Evolutionary conservation across 2,329 filamentous ascomycete genomes (phyloP), one percentile per base, ranked within the genome.

Genomic region (Whalleya microplaca): DNA sequence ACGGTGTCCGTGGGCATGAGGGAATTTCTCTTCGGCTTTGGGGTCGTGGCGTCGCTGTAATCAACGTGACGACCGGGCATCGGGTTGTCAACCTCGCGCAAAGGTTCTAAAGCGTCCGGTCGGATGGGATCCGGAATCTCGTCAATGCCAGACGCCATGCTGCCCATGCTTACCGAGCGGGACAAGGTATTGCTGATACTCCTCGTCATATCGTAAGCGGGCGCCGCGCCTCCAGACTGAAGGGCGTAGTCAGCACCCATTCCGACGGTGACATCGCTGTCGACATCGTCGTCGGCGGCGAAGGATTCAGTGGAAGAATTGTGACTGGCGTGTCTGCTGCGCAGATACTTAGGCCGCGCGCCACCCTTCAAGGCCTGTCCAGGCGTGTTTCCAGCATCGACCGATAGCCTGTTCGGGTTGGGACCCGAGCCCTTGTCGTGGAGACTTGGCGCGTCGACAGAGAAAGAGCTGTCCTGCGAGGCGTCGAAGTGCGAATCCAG

Each of bases 111-210:
- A 40, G 78, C 81, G 45, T 73, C 75, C 41, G 71, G 69, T 27
- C 69, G 68, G 74, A 75, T 66, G 78, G 63, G 69, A 27, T 82
- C 80, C n/a, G 77, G 73, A 48, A 74, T 73, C 19, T 87, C 84
- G n/a, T 87, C 83, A 45, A 82, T 76, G 0, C 89, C 91, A 4
- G 92, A 96, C 2, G 87, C 89, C 76, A 96, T 92, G 71, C 94
- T 97, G 20, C 92, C 92, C 56, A 97, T 82, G 74, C 93, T 97
- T 59, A 93, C 88, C 10, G 92, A 84, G 21, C 94, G 83, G 19
- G 88, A 87, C 52, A 96, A 78, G 2, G 77, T 75, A 58, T 83
- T 80, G 70, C 81, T 84, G 21, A 77, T 70, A 53, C 75, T 79
- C 40, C 80, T 79, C 21, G 80, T 77, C 63, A 79, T 73, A 8